phyloP scores from a whole-genome alignment of 805 yeast genomes.

The Ogataea dorogensis region DNA sequence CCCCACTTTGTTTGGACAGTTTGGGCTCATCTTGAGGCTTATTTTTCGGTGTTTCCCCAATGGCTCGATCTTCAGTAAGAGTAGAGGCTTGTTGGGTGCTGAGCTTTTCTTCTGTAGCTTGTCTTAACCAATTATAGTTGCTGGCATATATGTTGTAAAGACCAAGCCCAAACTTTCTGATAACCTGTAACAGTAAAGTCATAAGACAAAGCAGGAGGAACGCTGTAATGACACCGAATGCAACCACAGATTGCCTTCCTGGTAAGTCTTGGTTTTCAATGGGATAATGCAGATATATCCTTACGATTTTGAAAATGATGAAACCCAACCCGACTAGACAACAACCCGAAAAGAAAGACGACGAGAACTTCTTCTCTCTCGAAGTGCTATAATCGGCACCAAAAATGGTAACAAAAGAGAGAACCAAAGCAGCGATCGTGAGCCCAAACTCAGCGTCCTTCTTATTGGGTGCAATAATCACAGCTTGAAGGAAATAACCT shows the following conservation, averaged over 20 bases:
- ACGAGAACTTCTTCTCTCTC: conserved; percentile 30
- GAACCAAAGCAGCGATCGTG: conserved; percentile 29
- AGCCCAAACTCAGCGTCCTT: conserved; percentile 41
- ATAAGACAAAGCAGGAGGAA: conserved; percentile 33
- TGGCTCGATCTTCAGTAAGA: no score
- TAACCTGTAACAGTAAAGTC: conserved; percentile 9
- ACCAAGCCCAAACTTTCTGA: conserved; percentile 16
- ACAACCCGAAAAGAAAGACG: conserved; percentile 25
- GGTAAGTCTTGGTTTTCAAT: conserved; percentile 36
- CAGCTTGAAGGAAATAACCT: conserved; percentile 44
- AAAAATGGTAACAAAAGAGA: conserved; percentile 33
- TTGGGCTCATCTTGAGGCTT: not conserved
- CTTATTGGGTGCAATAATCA: conserved; percentile 31
- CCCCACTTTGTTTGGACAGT: not conserved
- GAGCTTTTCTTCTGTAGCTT: conserved; percentile 1
- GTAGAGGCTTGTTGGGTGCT: no score
- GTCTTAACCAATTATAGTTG: conserved; percentile 18
- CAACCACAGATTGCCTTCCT: conserved; percentile 41
- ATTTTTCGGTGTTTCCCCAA: not conserved
- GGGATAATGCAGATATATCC: conserved; percentile 30
- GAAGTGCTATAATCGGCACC: conserved; percentile 38
- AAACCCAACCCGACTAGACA: conserved; percentile 39
- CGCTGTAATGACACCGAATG: conserved; percentile 40
- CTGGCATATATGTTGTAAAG: conserved; percentile 14
- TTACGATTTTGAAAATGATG: conserved; percentile 39